A percentile compares a stretch with the other conserved stretches of the same genome.
phyloP scores from a whole-genome alignment of 2,329 filamentous ascomycete species.

The Colletotrichum higginsianum region DNA sequence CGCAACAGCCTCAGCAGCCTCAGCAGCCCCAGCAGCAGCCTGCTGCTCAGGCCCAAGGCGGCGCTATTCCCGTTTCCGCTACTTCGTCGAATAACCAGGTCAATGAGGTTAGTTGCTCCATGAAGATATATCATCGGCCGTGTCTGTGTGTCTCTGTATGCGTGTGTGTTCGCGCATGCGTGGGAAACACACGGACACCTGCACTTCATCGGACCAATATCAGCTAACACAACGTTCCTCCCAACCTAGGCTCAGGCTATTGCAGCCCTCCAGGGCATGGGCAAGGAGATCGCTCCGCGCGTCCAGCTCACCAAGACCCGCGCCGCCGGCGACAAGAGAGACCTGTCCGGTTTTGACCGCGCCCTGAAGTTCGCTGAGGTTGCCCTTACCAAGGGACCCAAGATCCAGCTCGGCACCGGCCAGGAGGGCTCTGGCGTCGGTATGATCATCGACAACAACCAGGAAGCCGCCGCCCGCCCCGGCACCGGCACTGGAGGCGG shows the following conservation, averaged over 20 bases:
- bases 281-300: constrained; percentile 64
- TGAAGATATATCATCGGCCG: constrained; percentile 21
- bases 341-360: constrained; percentile 57
- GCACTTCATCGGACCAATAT: constrained; percentile 7
- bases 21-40: constrained; percentile 42
- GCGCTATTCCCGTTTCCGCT: constrained; percentile 26
- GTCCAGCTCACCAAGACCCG: constrained; percentile 44
- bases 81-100: constrained; percentile 23
- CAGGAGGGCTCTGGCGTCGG: constrained; percentile 56
- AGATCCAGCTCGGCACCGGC: constrained; percentile 58
- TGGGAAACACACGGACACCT: constrained; percentile 45
- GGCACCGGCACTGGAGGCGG: constrained; percentile 12
- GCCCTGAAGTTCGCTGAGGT: constrained; percentile 57
- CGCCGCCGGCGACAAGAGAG: constrained; percentile 51
- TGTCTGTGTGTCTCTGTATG: constrained; percentile 47
- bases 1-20: constrained; percentile 42
- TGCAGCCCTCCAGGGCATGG: constrained; percentile 62
- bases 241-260: constrained; percentile 56
- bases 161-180: constrained; percentile 42
- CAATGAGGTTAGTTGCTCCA: constrained; percentile 38
- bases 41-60: constrained; percentile 21
- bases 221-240: constrained; percentile 22
- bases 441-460: constrained; percentile 55
- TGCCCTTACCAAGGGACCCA: constrained; percentile 56
- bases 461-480: constrained; percentile 48